phyloP scores from a whole-genome alignment of 768 basidiomycete species.

The Baorangia bicolor region DNA sequence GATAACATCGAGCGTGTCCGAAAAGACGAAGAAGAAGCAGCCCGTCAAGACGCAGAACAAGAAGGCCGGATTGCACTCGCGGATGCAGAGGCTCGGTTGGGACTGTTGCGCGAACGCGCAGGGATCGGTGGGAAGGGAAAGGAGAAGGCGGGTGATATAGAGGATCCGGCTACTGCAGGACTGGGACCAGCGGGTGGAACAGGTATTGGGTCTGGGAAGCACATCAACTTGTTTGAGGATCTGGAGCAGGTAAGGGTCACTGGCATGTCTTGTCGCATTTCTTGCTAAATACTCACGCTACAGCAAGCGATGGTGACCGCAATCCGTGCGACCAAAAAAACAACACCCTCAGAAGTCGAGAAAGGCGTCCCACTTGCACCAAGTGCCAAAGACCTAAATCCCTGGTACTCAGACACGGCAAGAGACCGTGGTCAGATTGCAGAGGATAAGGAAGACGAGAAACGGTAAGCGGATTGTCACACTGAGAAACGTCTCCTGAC shows the following conservation, averaged over 20 bases:
- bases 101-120: constrained; percentile 59
- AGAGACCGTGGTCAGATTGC: constrained; percentile 26
- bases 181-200: not conserved
- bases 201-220: constrained; percentile 44
- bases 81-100: constrained; percentile 79
- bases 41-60: constrained; percentile 60
- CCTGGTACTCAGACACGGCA: constrained; percentile 61
- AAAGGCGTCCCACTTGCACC: constrained; percentile 75
- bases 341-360: constrained; percentile 52
- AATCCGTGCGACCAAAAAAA: constrained; percentile 50
- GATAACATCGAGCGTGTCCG: constrained; percentile 84
- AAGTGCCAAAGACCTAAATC: constrained; percentile 70
- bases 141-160: constrained; percentile 35
- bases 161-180: not conserved
- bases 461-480: constrained; percentile 31
- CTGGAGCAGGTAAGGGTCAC: constrained; percentile 58
- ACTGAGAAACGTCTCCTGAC: not conserved
- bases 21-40: constrained; percentile 80
- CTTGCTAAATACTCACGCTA: not conserved
- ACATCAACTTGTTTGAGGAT: constrained; percentile 85
- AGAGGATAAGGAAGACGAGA: constrained; percentile 35
- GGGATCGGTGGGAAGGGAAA: constrained; percentile 42
- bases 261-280: not conserved
- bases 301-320: constrained; percentile 48
- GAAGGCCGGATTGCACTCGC: constrained; percentile 74